Evolutionary conservation across 23 red algal genomes (phyloP).

Genomic region (Gracilaria caudata): DNA sequence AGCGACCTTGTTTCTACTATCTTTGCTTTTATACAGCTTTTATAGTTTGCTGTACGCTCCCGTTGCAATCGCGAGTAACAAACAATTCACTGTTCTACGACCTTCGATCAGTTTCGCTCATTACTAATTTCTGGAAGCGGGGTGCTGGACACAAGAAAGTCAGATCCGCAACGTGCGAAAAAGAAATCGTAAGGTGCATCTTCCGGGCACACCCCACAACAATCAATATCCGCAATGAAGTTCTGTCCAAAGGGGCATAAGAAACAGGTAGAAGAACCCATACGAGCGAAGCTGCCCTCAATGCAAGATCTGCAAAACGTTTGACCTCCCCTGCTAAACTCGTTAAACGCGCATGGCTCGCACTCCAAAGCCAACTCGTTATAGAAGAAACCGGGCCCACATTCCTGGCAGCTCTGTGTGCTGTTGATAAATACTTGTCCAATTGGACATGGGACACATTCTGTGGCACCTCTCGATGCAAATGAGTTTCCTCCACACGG

Average conservation of each 20-base stretch:
- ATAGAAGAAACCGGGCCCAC: background rate
- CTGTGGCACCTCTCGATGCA: background rate
- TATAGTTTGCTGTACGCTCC: no score
- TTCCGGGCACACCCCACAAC: background rate
- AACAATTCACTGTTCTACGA: no score
- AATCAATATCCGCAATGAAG: background rate
- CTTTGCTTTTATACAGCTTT: no score
- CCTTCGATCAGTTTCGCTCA: no score
- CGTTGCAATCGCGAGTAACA: no score
- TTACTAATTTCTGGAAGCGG: no score
- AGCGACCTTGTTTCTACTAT: no score
- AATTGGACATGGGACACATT: background rate
- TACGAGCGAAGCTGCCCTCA: background rate
- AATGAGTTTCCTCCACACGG: conserved; percentile 1
- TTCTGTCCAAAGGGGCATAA: background rate
- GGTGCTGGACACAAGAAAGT: no score
- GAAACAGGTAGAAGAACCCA: background rate
- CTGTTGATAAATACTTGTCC: background rate
- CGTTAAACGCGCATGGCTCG: background rate
- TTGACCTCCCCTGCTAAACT: background rate
- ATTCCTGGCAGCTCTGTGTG: background rate
- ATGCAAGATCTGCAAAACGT: background rate
- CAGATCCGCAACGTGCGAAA: no score
- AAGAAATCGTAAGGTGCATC: no score
- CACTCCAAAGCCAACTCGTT: background rate